Evolutionary conservation across 176 grass and related monocot genomes (phyloP).

Genomic region (Aegilops umbellulata): DNA sequence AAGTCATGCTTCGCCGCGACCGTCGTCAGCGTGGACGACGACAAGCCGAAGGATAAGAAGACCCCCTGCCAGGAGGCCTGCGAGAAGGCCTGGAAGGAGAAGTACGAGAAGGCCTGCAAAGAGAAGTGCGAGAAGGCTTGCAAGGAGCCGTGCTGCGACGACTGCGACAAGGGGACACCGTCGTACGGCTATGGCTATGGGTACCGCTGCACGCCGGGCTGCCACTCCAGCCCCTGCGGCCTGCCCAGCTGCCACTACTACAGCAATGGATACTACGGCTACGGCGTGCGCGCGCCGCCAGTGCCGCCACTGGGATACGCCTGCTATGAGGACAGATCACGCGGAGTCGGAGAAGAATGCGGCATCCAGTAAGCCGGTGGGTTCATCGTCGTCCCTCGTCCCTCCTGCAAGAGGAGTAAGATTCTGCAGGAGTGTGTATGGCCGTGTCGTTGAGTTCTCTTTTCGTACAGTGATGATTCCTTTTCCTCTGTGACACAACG

Average conservation of each 20-base stretch:
- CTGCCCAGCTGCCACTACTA: not conserved
- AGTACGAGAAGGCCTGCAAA: conserved; percentile 26
- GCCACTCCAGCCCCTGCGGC: not conserved
- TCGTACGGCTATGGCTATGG: not conserved
- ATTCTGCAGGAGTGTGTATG: not conserved
- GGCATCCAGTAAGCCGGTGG: conserved; percentile 37
- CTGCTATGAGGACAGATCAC: conserved; percentile 15
- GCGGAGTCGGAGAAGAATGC: conserved; percentile 6
- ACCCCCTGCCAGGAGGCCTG: conserved; percentile 37
- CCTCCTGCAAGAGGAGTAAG: not conserved
- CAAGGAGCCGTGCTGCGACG: conserved; percentile 2
- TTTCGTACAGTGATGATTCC: not conserved
- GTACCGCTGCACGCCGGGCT: not conserved
- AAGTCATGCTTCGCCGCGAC: conserved; percentile 35
- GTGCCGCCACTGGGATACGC: not conserved
- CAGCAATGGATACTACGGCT: not conserved
- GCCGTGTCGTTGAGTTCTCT: not conserved
- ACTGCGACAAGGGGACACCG: not conserved
- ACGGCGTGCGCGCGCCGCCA: not conserved
- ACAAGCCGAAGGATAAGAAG: conserved; percentile 44
- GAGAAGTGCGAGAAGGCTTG: conserved; percentile 4
- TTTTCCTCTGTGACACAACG: not conserved
- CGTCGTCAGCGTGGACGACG: conserved; percentile 44
- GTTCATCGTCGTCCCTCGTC: not conserved
- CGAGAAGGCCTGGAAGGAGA: conserved; percentile 46